These are phyloP conservation scores for Eucalyptus camaldulensis DNA, from an alignment of 345 rosid genomes.

Conservation along the genomic window DNA sequence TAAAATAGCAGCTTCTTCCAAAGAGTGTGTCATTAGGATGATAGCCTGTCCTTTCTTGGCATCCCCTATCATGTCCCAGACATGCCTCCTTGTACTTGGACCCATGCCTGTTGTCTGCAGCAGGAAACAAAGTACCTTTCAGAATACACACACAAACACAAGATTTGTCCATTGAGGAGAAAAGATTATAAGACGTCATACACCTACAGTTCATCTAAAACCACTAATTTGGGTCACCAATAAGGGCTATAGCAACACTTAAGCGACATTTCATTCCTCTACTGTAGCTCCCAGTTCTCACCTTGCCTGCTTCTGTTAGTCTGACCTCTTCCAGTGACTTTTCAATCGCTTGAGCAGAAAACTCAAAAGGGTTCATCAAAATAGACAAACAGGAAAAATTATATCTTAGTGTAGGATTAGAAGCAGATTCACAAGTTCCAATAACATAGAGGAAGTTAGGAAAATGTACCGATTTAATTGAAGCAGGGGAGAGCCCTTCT, in stretches of 20 bases:
- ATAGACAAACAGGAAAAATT: not conserved
- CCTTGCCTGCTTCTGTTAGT: conserved; percentile 49
- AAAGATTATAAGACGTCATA: not conserved
- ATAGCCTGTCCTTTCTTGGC: conserved; percentile 84
- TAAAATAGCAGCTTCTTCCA: conserved; percentile 92
- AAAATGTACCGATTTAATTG: conserved; percentile 45
- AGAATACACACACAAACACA: not conserved
- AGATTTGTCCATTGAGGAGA: not conserved
- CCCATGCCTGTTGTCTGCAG: conserved; percentile 91
- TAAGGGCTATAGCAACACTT: conserved; percentile 82
- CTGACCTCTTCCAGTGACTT: conserved; percentile 63
- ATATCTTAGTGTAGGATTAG: not conserved
- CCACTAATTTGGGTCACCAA: conserved; percentile 77
- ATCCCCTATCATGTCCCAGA: conserved; percentile 82
- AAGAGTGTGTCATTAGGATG: conserved; percentile 81
- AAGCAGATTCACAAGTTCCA: not conserved
- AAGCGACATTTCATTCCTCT: conserved; percentile 98
- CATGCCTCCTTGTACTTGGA: conserved; percentile 90
- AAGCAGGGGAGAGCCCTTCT: conserved; percentile 55
- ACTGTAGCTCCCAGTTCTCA: conserved; percentile 85
- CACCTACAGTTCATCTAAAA: conserved; percentile 72
- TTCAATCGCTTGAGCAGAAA: conserved; percentile 30
- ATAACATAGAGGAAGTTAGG: not conserved
- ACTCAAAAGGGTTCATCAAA: not conserved
- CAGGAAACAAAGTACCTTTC: not conserved